These are phyloP conservation scores for Babesia divergens DNA, from an alignment of 169 alveolate species.

Conservation along the genomic window DNA sequence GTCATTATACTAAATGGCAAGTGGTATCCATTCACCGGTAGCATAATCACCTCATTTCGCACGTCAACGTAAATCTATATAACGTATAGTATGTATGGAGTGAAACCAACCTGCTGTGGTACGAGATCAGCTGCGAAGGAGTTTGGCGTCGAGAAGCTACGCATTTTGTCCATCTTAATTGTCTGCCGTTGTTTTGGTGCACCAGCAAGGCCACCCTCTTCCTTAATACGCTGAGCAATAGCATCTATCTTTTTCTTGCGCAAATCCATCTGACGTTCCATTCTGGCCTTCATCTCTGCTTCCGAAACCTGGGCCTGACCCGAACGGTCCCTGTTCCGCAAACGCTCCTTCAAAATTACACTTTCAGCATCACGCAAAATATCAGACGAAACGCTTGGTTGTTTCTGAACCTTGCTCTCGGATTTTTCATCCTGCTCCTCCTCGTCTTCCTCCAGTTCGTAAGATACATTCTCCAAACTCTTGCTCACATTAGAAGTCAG, in stretches of 20 bases:
- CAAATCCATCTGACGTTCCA: constrained; percentile 80
- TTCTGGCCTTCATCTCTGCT: constrained; percentile 63
- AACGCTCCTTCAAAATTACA: constrained; percentile 72
- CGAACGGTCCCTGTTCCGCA: constrained; percentile 67
- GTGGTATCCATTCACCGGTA: constrained; percentile 84
- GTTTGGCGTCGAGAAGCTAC: constrained; percentile 77
- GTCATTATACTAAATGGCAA: constrained; percentile 88
- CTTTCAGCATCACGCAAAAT: constrained; percentile 72
- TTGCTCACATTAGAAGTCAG: constrained; percentile 76
- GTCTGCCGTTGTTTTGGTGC: constrained; percentile 74
- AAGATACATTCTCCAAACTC: constrained; percentile 77
- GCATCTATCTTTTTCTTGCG: constrained; percentile 82
- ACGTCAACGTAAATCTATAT: constrained; percentile 77
- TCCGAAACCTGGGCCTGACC: constrained; percentile 68
- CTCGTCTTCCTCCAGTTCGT: constrained; percentile 81
- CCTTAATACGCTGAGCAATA: constrained; percentile 77
- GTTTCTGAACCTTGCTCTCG: constrained; percentile 46
- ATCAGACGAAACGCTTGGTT: constrained; percentile 72
- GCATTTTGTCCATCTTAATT: constrained; percentile 82
- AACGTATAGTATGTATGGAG: too few relatives aligned
- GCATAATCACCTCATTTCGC: constrained; percentile 81
- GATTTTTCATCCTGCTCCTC: constrained; percentile 49
- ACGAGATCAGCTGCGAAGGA: constrained; percentile 82
- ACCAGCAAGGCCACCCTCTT: constrained; percentile 75
- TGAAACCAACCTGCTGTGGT: constrained; percentile 64